Base-by-base conservation (phyloP, 2,329 filamentous ascomycete genomes). In the Microdochium nivale region DNA sequence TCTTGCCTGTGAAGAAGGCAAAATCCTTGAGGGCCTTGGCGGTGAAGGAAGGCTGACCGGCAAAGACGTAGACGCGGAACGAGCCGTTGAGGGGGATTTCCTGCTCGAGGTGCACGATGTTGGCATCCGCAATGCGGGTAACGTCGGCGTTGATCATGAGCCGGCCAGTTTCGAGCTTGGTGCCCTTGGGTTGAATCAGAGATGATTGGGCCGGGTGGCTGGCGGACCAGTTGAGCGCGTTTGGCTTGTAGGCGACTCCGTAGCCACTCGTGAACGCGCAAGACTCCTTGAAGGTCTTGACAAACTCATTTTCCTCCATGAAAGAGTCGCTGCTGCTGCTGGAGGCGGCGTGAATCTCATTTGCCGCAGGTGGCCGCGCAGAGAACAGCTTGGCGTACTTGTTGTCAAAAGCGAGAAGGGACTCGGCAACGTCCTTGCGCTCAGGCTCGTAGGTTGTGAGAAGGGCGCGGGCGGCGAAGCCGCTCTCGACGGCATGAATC, bases 211-310 rank as follows among this genome's bases (percentile, higher is more conserved):
- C 88, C 1, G 82, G 76, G 68, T 96, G 90, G 3, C 73, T 72
- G 0, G 80, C 67, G 10, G 86, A 87, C 88, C 90, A 95, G 71
- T 95, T 96, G 69, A 95, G 77, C 27, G 80, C 70, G 69, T 95
- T 96, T 51, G 87, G 77, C 57, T 84, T 79, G 72, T 96, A 96
- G 27, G 84, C 86, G 23, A 96, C 90, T 54, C 91, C 91, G 65
- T 95, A 96, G 53, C 91, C 91, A 57, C 87, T 90, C 11, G 90
- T 96, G 68, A 96, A 95, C 63, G 94, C 90, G 74, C 90, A 96
- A 27, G 84, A 83, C 52, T 88, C 88, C 67, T 96, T 96, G 77
- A 96, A 96, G 0, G 86, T 90, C 71, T 86, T 86, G 64, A 95
- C 82, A 65, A 96, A 96, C 11, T 87, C 83, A 62, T 91, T 91